Conservation (phyloP, 768 basidiomycete genomes). For the Guyanaporus albipodus region DNA sequence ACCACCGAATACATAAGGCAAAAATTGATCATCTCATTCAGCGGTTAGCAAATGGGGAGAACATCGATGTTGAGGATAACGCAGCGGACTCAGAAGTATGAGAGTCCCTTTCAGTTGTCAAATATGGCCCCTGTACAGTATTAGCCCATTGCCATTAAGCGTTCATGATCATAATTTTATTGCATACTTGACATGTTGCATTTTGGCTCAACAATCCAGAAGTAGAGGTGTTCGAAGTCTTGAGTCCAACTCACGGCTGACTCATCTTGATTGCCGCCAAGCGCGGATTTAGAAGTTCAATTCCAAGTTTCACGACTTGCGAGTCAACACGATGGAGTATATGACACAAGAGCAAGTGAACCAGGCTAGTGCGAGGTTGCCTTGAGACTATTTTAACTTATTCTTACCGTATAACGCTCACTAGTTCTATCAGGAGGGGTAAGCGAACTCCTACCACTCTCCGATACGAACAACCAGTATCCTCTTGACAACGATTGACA, state of each 20-base stretch:
- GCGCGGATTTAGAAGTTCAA: too few relatives aligned
- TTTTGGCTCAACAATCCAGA: conserved; percentile 3
- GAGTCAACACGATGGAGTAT: conserved; percentile 33
- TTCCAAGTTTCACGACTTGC: not conserved
- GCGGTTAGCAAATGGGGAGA: conserved; percentile 55
- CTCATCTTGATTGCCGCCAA: too few relatives aligned
- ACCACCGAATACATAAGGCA: conserved; percentile 82
- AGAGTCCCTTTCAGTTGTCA: conserved; percentile 2
- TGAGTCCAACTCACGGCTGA: too few relatives aligned
- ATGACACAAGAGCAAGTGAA: conserved; percentile 55
- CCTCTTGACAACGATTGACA: conserved; percentile 32
- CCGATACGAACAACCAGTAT: not conserved
- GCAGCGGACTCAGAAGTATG: conserved; percentile 26
- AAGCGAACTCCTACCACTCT: conserved; percentile 17
- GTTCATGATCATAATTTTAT: conserved; percentile 10
- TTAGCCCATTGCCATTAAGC: not conserved
- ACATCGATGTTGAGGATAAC: conserved; percentile 35
- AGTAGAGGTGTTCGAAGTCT: too few relatives aligned
- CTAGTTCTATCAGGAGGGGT: conserved; percentile 63
- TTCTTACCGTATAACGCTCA: not conserved
- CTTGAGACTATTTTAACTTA: not conserved
- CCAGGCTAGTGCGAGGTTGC: conserved; percentile 38
- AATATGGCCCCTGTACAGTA: conserved; percentile 5
- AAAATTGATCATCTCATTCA: conserved; percentile 81
- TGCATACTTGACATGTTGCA: conserved; percentile 4